Percentiles rank a stretch among this genome's conserved stretches.
Conservation (phyloP, 257 asterid genomes). For the Nicotiana tomentosiformis region DNA sequence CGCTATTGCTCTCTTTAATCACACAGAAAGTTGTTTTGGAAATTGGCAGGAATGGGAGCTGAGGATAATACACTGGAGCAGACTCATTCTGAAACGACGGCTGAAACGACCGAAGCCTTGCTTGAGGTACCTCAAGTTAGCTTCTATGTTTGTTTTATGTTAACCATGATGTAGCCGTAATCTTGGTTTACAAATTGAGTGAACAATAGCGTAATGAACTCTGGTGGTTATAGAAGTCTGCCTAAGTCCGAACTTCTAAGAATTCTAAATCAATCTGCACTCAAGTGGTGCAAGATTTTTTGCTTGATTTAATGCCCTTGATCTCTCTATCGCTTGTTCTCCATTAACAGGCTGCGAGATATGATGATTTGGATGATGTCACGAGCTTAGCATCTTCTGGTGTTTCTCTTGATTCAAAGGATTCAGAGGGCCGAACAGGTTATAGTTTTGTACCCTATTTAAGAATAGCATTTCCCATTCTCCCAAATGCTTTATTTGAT, state of each 20-base stretch:
- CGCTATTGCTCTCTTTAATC: not conserved
- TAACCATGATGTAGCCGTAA: not conserved
- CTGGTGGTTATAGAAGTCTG: not conserved
- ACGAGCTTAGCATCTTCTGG: conserved; percentile 50
- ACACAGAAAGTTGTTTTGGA: not conserved
- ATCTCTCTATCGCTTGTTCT: not conserved
- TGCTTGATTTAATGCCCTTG: not conserved
- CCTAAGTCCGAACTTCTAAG: not conserved
- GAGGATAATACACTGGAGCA: conserved; percentile 21
- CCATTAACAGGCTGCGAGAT: conserved; percentile 71
- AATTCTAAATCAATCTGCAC: not conserved
- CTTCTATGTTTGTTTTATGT: not conserved
- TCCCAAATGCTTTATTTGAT: not conserved
- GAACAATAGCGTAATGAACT: not conserved
- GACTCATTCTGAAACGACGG: conserved; percentile 22
- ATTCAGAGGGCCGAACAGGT: conserved; percentile 85
- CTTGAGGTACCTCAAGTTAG: conserved; percentile 38
- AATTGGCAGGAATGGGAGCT: conserved; percentile 34
- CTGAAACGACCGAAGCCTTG: conserved; percentile 36
- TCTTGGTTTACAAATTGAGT: conserved; percentile 4
- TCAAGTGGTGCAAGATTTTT: not conserved
- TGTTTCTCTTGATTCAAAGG: conserved; percentile 61
- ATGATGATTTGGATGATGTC: conserved; percentile 64
- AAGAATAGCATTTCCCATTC: not conserved
- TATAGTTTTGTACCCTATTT: not conserved